Base-by-base conservation (phyloP, 139 green algal species). In the Chlamydomonas schloesseri region DNA sequence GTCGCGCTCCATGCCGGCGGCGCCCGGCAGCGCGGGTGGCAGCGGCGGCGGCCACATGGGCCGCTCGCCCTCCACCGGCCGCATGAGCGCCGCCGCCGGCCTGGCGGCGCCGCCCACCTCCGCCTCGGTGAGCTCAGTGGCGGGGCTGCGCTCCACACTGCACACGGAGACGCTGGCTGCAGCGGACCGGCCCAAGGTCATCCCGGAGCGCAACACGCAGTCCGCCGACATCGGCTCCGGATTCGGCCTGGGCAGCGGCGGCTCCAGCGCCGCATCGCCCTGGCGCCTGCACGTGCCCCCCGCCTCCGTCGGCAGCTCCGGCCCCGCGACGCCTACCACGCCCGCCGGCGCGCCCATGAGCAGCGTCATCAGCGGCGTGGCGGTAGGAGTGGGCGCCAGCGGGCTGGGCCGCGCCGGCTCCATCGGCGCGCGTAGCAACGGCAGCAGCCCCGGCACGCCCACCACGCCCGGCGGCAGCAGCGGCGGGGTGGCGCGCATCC, bases 401-500 rank as follows among this genome's bases (percentile, higher is more conserved):
- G 17, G 69, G 71, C 13, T 70, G 37, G 67, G 42, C 36, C 73
- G 78, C 28, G 26, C 84, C 31, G 69, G 75, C 8, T 71, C 79
- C 33, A 26, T 29, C n/a, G 62, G 34, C 26, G 28, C 26, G 21
- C 62, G 24, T 82, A 42, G 36, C 86, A 31, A 15, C 6, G n/a
- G 33, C 33, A 11, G 46, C 11, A 34, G 33, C 37, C 50, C 46
- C 37, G 24, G 23, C 71, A 62, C 46, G 31, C 68, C 17, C 53
- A 88, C 37, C 36, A 47, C 71, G 71, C 71, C 71, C 26, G 71
- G 76, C 37, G 37, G 36, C 73, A 57, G 73, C 37, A 76, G 21
- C 46, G 87, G 84, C n/a, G 87, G 77, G 18, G 83, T 96, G 10
- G 88, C 91, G 13, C 91, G 96, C 68, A 91, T 96, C 33, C 85